phyloP scores from a whole-genome alignment of 768 basidiomycete genomes.

The Hypsizygus marmoreus region DNA sequence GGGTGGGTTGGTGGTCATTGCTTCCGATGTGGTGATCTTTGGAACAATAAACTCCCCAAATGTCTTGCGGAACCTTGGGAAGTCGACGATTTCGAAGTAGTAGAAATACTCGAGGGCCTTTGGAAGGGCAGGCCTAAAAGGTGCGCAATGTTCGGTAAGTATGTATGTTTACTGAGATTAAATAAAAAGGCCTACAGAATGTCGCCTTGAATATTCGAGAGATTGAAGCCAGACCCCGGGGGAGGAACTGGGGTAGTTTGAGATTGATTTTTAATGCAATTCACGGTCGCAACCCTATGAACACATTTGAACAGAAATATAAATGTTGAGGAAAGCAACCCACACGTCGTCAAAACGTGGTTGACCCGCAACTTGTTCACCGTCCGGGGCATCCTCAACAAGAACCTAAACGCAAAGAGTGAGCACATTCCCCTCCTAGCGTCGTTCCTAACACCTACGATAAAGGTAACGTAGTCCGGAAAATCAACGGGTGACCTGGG shows the following conservation, averaged over 20 bases:
- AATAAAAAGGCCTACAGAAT: conserved; percentile 10
- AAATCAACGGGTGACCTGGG: conserved; percentile 11
- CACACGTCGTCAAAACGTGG: conserved; percentile 17
- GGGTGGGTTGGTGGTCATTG: conserved; percentile 8
- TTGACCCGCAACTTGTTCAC: background rate
- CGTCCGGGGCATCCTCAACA: conserved; percentile 11
- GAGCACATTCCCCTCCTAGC: background rate
- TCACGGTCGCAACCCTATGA: conserved; percentile 9
- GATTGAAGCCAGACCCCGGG: conserved; percentile 12
- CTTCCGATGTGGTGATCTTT: conserved; percentile 13
- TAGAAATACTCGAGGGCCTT: conserved; percentile 21
- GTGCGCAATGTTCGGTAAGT: background rate
- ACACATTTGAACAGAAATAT: background rate
- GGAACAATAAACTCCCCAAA: conserved; percentile 16
- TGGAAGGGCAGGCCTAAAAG: conserved; percentile 14
- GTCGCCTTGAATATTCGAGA: conserved; percentile 18
- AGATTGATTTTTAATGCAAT: conserved; percentile 3
- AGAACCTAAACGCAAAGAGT: background rate
- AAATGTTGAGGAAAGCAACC: background rate
- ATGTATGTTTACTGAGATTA: background rate
- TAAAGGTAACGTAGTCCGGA: conserved; percentile 16
- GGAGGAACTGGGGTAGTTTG: background rate
- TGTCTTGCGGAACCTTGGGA: conserved; percentile 6
- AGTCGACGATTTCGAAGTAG: conserved; percentile 15
- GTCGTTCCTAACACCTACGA: conserved; percentile 1